Evolutionary conservation across 306 rosid species (phyloP), one percentile per base, ranked within the genome.

Genomic region (Cicer arietinum): DNA sequence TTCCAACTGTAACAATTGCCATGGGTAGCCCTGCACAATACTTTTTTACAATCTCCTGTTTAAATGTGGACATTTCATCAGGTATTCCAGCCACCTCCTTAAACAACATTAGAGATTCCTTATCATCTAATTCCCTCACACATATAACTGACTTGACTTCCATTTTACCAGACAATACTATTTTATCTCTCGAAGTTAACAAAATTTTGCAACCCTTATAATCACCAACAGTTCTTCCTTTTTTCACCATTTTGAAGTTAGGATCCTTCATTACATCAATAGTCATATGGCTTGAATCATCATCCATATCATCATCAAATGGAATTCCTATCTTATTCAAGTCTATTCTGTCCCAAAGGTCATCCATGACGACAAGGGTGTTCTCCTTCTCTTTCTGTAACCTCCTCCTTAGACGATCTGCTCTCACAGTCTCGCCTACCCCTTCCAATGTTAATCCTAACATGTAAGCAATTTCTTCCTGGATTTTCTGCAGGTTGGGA

Each of bases 281-380:
- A 2, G 9, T 51, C 46, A 8, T 7, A 12, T 16, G 16, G 7
- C 76, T 54, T 13, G 9, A 10, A 13, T 48, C 25, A 30, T 73
- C 39, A 40, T 71, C 20, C 3, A 56, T 17, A 12, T 48, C 58
- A 22, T 48, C 77, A 51, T 68, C 67, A 51, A 50, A 17, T 20
- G 42, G 64, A 39, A 80, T 80, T 16, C 83, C 83, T 8, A 78
- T 22, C 59, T 25, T 71, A 7, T 42, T 43, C 50, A 78, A 69
- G 74, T 62, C 67, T 4, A 80, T 7, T 22, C 0, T 3, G 30
- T 30, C 67, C 77, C 80, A 75, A 14, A 80, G 64, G 9, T 76
- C 54, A 65, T 76, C 80, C 42, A 76, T 39, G 35, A 76, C 56
- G 16, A 76, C 0, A 51, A 80, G 76, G 39, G 18, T 17, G 9